Base-by-base conservation (phyloP, 352 stramenopile species). In the Phytophthora chlamydospora region DNA sequence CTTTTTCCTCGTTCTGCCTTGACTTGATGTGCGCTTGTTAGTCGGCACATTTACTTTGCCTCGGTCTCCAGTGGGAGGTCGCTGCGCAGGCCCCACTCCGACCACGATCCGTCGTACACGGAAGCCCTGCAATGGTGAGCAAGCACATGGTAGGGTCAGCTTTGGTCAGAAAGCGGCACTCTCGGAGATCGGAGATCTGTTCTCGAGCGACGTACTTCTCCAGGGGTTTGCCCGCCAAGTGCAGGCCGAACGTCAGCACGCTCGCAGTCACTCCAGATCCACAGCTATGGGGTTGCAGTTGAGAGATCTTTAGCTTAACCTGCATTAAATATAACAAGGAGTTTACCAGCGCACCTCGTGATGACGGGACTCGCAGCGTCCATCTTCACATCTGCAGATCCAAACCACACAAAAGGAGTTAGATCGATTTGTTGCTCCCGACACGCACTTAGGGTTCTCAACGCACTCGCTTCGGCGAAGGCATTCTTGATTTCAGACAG, bases 81-180 rank as follows among this genome's bases (percentile, higher is more conserved):
- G 0, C 80, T 67, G 52, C 76, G 76, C 34, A 80, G 49, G 27
- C 83, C 87, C 84, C 87, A 97, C 61, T 97, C 90, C 5, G 85
- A 86, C 89, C 89, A 97, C 36, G 83, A 95, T 9, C 91, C 92
- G 49, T 98, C 92, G 70, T 97, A 98, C 31, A 98, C 84, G 2
- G 80, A 71, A 29, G 71, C 68, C 31, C 83, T 94, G 38, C 12
- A 62, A 7, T n/a, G 53, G 46, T 29, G 31, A 46, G 11, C 34
- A 44, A 34, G n/a, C 14, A 40, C 42, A 56, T 4, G 33, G n/a
- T 38, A 6, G 21, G 44, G 27, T 58, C n/a, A n/a, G n/a, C n/a
- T n/a, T n/a, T n/a, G n/a, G n/a, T n/a, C 11, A 68, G 32, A 66
- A 1, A 49, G 21, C 13, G 24, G 16, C 19, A 6, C 13, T 24